Base-by-base conservation (phyloP, 2,329 filamentous ascomycete genomes). In the Clonostachys chloroleuca region DNA sequence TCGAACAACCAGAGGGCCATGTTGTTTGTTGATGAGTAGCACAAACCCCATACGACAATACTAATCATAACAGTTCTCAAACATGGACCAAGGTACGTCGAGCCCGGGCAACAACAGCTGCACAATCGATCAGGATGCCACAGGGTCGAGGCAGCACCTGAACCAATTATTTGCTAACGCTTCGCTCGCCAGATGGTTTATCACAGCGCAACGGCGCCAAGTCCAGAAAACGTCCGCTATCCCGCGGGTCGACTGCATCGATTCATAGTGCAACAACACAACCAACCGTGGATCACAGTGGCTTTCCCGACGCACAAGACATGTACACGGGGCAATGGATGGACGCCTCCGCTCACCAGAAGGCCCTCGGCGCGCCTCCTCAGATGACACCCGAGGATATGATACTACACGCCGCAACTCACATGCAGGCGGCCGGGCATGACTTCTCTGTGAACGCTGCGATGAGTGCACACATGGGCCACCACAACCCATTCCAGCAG, bases 301-400 rank as follows among this genome's bases (percentile, higher is more conserved):
- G 56, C 48, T 75, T 76, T 51, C 57, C 63, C 42, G 70, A 75
- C 51, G 54, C 67, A 30, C 59, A 67, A 42, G 67, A 69, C 44
- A 64, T 73, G 52, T 80, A 77, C n/a, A 13, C 14, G 3, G 17
- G 14, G 36, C 14, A 39, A 39, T n/a, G 36, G 17, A 39, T 39
- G 36, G 36, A 39, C 36, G 36, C 17, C 30, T 40, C 17, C 20
- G 42, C 33, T 74, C 45, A 51, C 66, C 45, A 73, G 67, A 52
- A 69, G 69, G 44, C 70, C 74, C 52, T 56, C 8, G 13, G 20
- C n/a, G 17, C 37, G n/a, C 24, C 17, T 34, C 63, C 69, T 34
- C 72, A 74, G 46, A 72, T 84, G 68, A 73, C 77, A 4, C 65
- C 77, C 20, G 81, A 84, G 54, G 79, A 81, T 50, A 74, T 83